phyloP scores from a whole-genome alignment of 129 eudicot genomes.

The Flaveria sonorensis region DNA sequence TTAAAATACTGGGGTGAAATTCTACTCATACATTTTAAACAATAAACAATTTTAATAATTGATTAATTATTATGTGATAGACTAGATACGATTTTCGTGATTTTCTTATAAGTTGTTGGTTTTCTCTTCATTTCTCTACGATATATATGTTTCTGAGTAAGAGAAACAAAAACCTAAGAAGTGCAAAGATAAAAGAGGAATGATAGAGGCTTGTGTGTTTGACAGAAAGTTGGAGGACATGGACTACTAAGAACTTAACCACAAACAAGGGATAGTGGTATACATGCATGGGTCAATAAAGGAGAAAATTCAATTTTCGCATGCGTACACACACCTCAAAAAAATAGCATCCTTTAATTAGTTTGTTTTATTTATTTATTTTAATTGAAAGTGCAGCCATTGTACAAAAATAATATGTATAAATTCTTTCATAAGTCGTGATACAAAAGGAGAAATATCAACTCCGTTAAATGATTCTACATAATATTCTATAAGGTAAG shows the following conservation, averaged over 20 bases:
- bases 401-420: neutral
- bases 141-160: too few species aligned
- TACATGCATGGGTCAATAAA: conserved; percentile 13
- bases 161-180: neutral
- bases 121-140: too few species aligned
- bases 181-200: neutral
- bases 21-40: too few species aligned
- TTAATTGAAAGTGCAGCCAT: neutral
- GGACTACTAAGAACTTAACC: neutral
- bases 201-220: neutral
- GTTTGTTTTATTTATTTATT: neutral
- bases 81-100: too few species aligned
- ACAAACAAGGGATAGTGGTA: conserved; percentile 7
- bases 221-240: neutral
- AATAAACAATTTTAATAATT: too few species aligned
- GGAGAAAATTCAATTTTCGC: neutral
- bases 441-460: too few species aligned
- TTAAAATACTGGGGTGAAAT: too few species aligned
- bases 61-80: too few species aligned
- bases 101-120: too few species aligned
- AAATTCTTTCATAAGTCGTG: neutral
- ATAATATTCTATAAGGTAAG: too few species aligned
- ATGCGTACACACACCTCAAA: conserved; percentile 16
- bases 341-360: neutral
- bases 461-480: too few species aligned